Evolutionary conservation across 257 asterid genomes (phyloP), one percentile per base, ranked within the genome.

Genomic region (Avicennia marina): DNA sequence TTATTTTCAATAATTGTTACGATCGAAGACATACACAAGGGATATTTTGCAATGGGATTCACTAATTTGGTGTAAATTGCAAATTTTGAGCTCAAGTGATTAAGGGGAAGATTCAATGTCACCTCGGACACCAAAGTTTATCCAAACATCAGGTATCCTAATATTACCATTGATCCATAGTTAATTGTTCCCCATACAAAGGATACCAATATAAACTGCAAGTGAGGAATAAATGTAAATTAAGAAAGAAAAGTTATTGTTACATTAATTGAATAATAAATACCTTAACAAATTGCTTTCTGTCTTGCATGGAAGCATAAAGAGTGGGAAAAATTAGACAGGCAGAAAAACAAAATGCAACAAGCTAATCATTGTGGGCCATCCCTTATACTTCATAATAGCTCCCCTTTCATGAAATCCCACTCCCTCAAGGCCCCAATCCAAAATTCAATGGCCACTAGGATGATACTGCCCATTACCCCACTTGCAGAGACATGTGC

Each of bases 101-200:
- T 17, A 0, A 24, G 34, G 0, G 94, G 84, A 26, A 81, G 84
- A 63, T 81, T 81, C 54, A 84, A 40, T 0, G 90, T 82, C 6
- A 82, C 57, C 45, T 68, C 75, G 12, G 78, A 78, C 66, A 61
- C 38, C 36, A 78, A 22, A 46, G 62, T 56, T 7, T 76, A 51
- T 10, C 84, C 86, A 15, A 57, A 84, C 94, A 84, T 84, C 20
- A 69, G 39, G 40, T 75, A 75, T 46, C 89, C 89, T 15, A 74
- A 11, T 0, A 75, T 26, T 22, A 77, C 80, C 80, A 78, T 80
- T 16, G 82, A 66, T 70, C 79, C 84, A 40, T 79, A 79, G 6
- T 57, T 64, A 0, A 74, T 12, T 9, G 73, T 71, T 67, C 85
- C 75, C 34, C 72, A 31, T 39, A 52, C 25, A 57, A 79, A 83